Evolutionary conservation across 306 rosid species (phyloP), one percentile per base, ranked within the genome.

Genomic region (Trifolium subterraneum): DNA sequence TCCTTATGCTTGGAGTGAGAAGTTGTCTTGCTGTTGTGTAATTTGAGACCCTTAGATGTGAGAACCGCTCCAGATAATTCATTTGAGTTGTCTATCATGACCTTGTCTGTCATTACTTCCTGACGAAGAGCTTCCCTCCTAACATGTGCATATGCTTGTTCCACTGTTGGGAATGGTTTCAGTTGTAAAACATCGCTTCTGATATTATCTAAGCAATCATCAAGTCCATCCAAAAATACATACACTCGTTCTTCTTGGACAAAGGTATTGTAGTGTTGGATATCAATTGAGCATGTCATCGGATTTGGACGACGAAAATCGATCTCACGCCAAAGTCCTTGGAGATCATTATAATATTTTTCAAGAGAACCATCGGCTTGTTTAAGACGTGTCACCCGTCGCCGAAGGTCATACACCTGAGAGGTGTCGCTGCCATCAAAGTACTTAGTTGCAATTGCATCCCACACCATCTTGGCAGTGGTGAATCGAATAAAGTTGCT

Each of bases 101-200:
- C n/a, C n/a, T n/a, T n/a, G n/a, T 39, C 12, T 7, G 44, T 39
- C 44, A 39, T 39, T 12, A 39, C 12, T 39, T 12, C 44, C 36
- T 31, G 36, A 5, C 36, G 36, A 31, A 31, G 7, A 14, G 44
- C 23, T 61, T 61, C 67, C 25, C 67, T 31, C 22, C 23, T 9
- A 36, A 63, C 25, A 15, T 63, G 29, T 16, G 29, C 69, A 35
- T 36, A 63, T 15, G 69, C 48, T 63, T 63, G 29, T 31, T 35
- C 29, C 27, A 36, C 29, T 7, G 7, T 15, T 36, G 48, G 15
- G 15, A 63, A 63, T n/a, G n/a, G 48, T 35, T 63, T 63, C 25
- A 36, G 36, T 5, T 63, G 14, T 41, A 63, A n/a, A 20, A 63
- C 29, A 36, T 63, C 29, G 36, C 48, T 63, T 44, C 7, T 63